Base-by-base conservation (phyloP, 1,139 yeast genomes). In the Hyphopichia fennica region DNA sequence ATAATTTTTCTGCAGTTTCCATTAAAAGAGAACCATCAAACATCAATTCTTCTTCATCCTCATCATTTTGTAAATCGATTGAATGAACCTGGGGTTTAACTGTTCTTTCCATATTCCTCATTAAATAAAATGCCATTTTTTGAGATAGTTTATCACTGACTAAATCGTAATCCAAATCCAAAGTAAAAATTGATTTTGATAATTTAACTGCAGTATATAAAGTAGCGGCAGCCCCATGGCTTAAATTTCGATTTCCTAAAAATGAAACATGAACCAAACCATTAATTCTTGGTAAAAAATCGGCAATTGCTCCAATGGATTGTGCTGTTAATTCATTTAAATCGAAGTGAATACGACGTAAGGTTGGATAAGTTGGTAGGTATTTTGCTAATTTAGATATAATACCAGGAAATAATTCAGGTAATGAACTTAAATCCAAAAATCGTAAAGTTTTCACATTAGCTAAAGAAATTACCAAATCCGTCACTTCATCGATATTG, bases 311-410 rank as follows among this genome's bases (percentile, higher is more conserved):
- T 18, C 84, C 75, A 27, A 88, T 73, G 16, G 86, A 81, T 45
- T 81, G 81, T 14, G 82, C 73, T 1, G 79, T 67, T 40, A 91
- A 68, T 35, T 81, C 82, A 58, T 88, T 85, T 46, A 81, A 72
- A 57, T 90, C 96, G 46, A 90, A 72, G 58, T 90, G 96, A 37
- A 90, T 65, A 57, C 97, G 72, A 54, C 84, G 75, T 54, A 90
- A 68, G 45, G 75, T 77, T 10, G 79, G 75, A 56, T 84, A 85
- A 30, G 71, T 60, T 2, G 96, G 96, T 39, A 90, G 63, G 49
- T 75, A 75, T 48, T 78, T 78, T 43, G 79, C 76, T 46, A 90
- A 64, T 30, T 75, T 71, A 1, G 87, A 78, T 19, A 88, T 72
- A 15, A 87, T 72, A 2, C 74, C 80, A 0, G 96, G 96, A 61